Percentiles rank a stretch among this genome's conserved stretches.
phyloP scores from a whole-genome alignment of 192 early-diverging fungal genomes.

The Backusella liffmaniae region DNA sequence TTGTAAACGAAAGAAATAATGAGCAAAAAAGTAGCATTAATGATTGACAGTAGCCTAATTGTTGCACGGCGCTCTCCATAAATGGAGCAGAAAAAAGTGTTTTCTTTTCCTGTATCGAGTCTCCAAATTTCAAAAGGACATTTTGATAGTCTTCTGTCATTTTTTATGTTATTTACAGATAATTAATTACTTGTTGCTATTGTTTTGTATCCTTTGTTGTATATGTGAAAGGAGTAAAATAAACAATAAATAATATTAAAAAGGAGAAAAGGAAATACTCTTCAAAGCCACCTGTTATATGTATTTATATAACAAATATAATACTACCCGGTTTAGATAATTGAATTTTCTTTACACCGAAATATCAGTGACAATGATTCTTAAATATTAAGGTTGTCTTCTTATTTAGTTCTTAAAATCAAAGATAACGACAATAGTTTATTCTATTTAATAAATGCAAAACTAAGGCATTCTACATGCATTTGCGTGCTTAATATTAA shows the following conservation, averaged over 20 bases:
- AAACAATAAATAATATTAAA: neutral
- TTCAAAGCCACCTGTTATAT: neutral
- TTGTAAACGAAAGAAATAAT: neutral
- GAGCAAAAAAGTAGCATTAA: neutral
- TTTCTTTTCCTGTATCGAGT: neutral
- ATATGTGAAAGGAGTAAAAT: neutral
- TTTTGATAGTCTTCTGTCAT: neutral
- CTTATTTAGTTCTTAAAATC: neutral
- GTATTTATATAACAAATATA: neutral
- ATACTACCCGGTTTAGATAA: neutral
- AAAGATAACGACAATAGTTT: neutral
- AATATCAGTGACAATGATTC: neutral
- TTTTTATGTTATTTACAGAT: neutral
- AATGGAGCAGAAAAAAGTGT: neutral
- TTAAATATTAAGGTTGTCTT: neutral
- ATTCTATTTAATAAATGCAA: neutral
- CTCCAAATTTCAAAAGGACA: neutral
- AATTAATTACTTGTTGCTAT: neutral
- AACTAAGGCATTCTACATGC: neutral
- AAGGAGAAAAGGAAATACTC: neutral
- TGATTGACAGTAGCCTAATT: neutral
- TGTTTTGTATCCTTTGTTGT: neutral
- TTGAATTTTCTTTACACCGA: neutral
- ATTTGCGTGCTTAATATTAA: neutral
- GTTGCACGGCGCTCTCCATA: neutral